A percentile compares a stretch with the other conserved stretches of the same genome.
phyloP scores from a whole-genome alignment of 2,329 filamentous ascomycete genomes.

The Mollisiaceae sp. region DNA sequence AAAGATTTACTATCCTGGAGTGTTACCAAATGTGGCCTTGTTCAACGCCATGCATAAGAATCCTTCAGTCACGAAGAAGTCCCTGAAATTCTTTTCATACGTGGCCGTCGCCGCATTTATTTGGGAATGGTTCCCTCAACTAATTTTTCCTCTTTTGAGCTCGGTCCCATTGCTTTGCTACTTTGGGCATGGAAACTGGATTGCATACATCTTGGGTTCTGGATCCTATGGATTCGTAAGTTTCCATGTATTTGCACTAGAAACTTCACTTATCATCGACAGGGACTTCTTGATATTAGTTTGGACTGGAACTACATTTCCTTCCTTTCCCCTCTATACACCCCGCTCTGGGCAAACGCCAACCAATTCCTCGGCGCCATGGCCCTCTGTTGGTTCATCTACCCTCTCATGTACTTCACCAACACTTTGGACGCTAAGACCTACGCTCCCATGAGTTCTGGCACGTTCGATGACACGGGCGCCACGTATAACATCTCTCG shows the following conservation, averaged over 20 bases:
- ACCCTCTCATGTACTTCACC: conserved; percentile 23
- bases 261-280: background rate
- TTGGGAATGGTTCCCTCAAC: conserved; percentile 43
- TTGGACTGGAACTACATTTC: conserved; percentile 33
- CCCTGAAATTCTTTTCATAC: conserved; percentile 39
- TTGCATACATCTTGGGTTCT: conserved; percentile 41
- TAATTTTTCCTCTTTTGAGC: conserved; percentile 41
- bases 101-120: conserved; percentile 38
- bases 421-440: conserved; percentile 17
- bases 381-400: conserved; percentile 21
- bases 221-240: conserved; percentile 40
- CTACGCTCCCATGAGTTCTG: conserved; percentile 70
- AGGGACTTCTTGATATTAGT: conserved; percentile 38
- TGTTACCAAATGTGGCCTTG: conserved; percentile 41
- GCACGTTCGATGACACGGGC: conserved; percentile 57
- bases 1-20: conserved; percentile 42
- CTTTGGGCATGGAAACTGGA: conserved; percentile 40
- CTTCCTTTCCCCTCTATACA: conserved; percentile 56
- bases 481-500: conserved; percentile 38
- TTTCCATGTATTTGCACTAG: background rate
- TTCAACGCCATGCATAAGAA: conserved; percentile 44
- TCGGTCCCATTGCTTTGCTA: conserved; percentile 36
- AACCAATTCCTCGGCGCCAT: conserved; percentile 64
- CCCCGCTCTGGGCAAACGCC: conserved; percentile 74
- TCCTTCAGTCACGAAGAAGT: conserved; percentile 39